Evolutionary conservation across 305 asterid species (phyloP).

Genomic region (Andrographis paniculata): DNA sequence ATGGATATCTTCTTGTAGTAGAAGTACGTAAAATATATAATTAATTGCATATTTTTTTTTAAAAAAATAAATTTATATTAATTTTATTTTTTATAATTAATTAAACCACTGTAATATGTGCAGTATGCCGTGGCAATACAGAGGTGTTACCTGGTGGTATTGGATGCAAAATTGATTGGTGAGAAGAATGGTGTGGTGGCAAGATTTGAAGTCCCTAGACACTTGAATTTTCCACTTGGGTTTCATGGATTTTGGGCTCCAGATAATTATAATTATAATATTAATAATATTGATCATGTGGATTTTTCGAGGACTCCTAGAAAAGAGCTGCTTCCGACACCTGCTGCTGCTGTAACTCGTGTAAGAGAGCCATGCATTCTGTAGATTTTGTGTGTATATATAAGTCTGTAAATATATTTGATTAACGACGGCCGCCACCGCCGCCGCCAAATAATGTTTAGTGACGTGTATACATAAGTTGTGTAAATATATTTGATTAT

Average conservation of each 20-base stretch:
- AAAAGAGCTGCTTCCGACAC: too few relatives aligned
- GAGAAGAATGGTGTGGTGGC: slow-evolving; percentile 53
- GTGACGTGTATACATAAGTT: too few relatives aligned
- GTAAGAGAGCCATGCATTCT: too few relatives aligned
- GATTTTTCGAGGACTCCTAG: too few relatives aligned
- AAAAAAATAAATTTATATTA: too few relatives aligned
- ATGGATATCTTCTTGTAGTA: slow-evolving; percentile 89
- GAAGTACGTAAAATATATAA: slow-evolving; percentile 42
- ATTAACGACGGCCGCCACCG: too few relatives aligned
- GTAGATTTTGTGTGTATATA: too few relatives aligned
- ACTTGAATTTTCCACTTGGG: slow-evolving; percentile 79
- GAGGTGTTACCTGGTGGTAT: slow-evolving; percentile 65
- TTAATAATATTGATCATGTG: too few relatives aligned
- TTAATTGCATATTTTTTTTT: neutral
- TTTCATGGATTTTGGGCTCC: slow-evolving; percentile 93
- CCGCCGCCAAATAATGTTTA: too few relatives aligned
- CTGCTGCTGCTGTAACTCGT: too few relatives aligned
- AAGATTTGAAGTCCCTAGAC: slow-evolving; percentile 72
- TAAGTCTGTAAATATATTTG: too few relatives aligned
- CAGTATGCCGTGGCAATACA: slow-evolving; percentile 88
- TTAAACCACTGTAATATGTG: neutral
- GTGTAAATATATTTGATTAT: too few relatives aligned
- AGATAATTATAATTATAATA: neutral
- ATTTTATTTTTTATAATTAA: neutral
- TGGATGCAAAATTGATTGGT: slow-evolving; percentile 59